Conservation (phyloP, 129 eudicot species). For the Flaveria bidentis region DNA sequence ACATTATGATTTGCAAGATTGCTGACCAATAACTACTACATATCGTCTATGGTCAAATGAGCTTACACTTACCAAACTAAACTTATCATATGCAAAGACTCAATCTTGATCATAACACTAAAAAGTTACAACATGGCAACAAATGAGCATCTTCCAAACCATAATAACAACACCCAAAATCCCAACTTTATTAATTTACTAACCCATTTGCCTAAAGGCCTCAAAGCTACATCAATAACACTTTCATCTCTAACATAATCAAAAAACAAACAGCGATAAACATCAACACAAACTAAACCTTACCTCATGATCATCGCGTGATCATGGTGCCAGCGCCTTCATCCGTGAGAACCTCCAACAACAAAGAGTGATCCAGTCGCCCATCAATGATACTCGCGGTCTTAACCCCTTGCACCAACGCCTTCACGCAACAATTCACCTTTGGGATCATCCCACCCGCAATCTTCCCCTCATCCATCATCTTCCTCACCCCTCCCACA, state of each 20-base stretch:
- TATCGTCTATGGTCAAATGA: neutral
- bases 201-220: neutral
- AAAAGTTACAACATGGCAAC: neutral
- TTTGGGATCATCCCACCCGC: conserved; percentile 97
- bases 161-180: conserved; percentile 6
- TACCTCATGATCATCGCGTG: conserved; percentile 40
- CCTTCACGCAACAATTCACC: conserved; percentile 81
- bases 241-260: neutral
- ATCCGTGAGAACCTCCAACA: conserved; percentile 83
- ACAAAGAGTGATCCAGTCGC: conserved; percentile 70
- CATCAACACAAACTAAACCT: conserved; percentile 13
- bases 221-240: conserved; percentile 5
- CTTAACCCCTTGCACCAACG: conserved; percentile 72
- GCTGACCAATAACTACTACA: neutral
- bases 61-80: neutral
- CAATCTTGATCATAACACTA: neutral
- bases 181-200: conserved; percentile 2
- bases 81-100: neutral
- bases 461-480: conserved; percentile 79
- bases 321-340: conserved; percentile 98
- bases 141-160: neutral
- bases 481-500: conserved; percentile 64
- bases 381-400: conserved; percentile 96
- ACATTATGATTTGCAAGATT: neutral
- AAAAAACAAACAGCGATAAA: neutral